These are phyloP conservation scores for Beauveria sp. DNA, from an alignment of 2,329 filamentous ascomycete species.

Conservation along the genomic window DNA sequence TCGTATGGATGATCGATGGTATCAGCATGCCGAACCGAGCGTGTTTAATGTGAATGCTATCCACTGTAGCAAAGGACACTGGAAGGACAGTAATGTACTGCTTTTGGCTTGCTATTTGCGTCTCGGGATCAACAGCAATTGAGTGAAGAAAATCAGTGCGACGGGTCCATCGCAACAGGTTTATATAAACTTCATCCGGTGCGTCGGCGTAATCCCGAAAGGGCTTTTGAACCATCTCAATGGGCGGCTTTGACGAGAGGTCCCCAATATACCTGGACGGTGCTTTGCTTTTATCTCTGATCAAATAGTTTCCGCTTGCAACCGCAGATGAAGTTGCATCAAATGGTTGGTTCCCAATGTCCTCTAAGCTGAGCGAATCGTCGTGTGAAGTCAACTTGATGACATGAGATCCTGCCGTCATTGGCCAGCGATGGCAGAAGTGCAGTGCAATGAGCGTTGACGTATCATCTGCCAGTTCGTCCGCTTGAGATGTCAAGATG, in stretches of 20 bases:
- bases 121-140: constrained; percentile 10
- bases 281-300: constrained; percentile 28
- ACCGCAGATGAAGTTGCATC: constrained; percentile 17
- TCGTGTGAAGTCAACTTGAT: constrained; percentile 31
- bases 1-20: constrained; percentile 63
- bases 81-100: constrained; percentile 39
- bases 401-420: constrained; percentile 32
- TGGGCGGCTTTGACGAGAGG: constrained; percentile 36
- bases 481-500: constrained; percentile 16
- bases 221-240: constrained; percentile 29
- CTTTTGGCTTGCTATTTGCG: constrained; percentile 27
- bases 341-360: constrained; percentile 25
- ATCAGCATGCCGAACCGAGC: constrained; percentile 53
- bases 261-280: constrained; percentile 36
- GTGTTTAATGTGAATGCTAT: constrained; percentile 36
- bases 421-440: constrained; percentile 39
- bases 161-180: constrained; percentile 42
- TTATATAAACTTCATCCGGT: constrained; percentile 42
- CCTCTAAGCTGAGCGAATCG: constrained; percentile 19
- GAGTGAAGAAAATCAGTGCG: constrained; percentile 53
- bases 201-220: constrained; percentile 30
- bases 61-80: constrained; percentile 39
- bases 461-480: constrained; percentile 33
- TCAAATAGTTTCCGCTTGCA: constrained; percentile 23
- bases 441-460: constrained; percentile 36